Conservation (phyloP, 176 grass and related monocot genomes). For the Musa acuminata region DNA sequence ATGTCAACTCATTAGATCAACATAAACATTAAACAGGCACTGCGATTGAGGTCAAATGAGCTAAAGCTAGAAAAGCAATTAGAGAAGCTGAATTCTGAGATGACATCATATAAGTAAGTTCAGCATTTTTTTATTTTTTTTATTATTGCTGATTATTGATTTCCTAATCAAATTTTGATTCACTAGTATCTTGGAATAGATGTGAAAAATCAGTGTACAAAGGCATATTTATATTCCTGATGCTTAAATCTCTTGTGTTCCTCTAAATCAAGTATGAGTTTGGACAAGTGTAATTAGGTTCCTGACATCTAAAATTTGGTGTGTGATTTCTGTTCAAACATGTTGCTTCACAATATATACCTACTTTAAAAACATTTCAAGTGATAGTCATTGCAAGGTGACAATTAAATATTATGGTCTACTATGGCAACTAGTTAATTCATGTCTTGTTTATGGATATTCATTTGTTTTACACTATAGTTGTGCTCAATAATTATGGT, state of each 20-base stretch:
- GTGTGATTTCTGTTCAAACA: not conserved
- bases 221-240: not conserved
- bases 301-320: not conserved
- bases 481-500: not conserved
- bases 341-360: not conserved
- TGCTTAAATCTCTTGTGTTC: not conserved
- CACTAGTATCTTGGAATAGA: not conserved
- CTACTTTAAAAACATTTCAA: not conserved
- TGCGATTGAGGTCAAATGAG: slow-evolving; percentile 90
- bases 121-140: slow-evolving; percentile 5
- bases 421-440: not conserved
- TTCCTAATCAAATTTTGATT: not conserved
- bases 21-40: slow-evolving; percentile 42
- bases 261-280: not conserved
- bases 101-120: slow-evolving; percentile 65
- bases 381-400: not conserved
- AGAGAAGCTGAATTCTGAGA: slow-evolving; percentile 61
- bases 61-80: slow-evolving; percentile 88
- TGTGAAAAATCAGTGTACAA: not conserved
- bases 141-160: slow-evolving; percentile 2
- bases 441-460: not conserved
- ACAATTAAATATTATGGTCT: not conserved
- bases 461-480: not conserved
- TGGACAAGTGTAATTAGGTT: not conserved
- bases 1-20: not conserved